These are phyloP conservation scores for Botryotinia globosa DNA, from an alignment of 2,329 filamentous ascomycete species.

Conservation along the genomic window DNA sequence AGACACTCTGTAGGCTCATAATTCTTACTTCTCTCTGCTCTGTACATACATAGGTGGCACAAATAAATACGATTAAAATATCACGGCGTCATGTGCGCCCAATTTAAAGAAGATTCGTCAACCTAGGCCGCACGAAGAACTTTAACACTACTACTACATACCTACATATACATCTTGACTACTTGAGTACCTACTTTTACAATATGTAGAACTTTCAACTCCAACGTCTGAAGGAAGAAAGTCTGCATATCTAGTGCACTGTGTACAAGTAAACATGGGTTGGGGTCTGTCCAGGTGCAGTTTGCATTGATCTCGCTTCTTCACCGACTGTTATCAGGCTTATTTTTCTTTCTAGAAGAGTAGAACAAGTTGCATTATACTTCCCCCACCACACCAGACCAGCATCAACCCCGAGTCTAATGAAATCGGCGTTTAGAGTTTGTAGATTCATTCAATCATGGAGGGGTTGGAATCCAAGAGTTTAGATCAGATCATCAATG, in stretches of 20 bases:
- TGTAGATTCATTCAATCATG: neutral
- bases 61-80: neutral
- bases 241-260: neutral
- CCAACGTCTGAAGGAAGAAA: neutral
- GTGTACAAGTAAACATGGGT: neutral
- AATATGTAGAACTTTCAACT: neutral
- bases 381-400: constrained; percentile 10
- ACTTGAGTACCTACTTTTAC: neutral
- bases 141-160: neutral
- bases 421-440: constrained; percentile 2
- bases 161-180: neutral
- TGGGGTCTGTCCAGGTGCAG: neutral
- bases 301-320: constrained; percentile 6
- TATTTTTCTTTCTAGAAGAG: constrained; percentile 14
- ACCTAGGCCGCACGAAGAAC: neutral
- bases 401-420: constrained; percentile 13
- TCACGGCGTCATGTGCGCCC: neutral
- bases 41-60: neutral
- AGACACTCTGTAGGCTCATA: neutral
- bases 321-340: constrained; percentile 9
- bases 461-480: neutral
- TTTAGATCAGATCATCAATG: constrained; percentile 1
- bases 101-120: neutral
- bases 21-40: neutral
- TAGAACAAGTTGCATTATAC: neutral